These are phyloP conservation scores for Colletotrichum viniferum DNA, from an alignment of 2,329 filamentous ascomycete species.

Conservation along the genomic window DNA sequence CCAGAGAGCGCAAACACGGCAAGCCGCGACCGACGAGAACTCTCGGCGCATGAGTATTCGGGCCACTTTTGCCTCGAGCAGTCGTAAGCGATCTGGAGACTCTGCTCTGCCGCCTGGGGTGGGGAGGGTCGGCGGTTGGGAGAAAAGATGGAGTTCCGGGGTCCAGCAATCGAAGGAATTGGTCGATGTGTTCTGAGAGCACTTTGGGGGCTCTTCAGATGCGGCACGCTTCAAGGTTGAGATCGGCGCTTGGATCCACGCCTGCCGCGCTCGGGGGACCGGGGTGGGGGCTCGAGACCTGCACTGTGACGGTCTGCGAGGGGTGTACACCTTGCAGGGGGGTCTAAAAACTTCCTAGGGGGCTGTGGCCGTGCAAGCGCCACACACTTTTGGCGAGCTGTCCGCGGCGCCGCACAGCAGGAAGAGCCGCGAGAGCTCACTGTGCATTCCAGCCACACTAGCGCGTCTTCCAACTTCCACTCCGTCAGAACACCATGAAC, in stretches of 20 bases:
- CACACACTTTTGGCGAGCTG: too few relatives aligned
- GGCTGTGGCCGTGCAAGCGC: too few relatives aligned
- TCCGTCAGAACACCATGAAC: background rate
- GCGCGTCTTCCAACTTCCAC: background rate
- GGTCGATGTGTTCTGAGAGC: background rate
- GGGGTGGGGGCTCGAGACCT: background rate
- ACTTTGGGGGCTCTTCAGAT: background rate
- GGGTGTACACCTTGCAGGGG: too few relatives aligned
- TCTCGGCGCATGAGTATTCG: conserved; percentile 16
- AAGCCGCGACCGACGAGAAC: conserved; percentile 1
- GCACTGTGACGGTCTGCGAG: background rate
- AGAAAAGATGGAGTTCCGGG: background rate
- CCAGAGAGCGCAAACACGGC: background rate
- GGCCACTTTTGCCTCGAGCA: background rate
- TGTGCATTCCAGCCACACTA: background rate
- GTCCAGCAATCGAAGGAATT: background rate
- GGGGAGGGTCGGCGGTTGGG: background rate
- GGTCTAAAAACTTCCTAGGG: too few relatives aligned
- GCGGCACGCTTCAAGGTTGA: conserved; percentile 6
- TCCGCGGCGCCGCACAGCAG: background rate
- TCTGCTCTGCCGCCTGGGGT: background rate
- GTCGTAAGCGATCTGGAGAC: conserved; percentile 7
- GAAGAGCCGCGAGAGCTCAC: background rate
- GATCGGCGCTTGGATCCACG: conserved; percentile 18
- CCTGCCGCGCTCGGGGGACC: conserved; percentile 2